phyloP scores from a whole-genome alignment of 1,139 yeast genomes.

The Yamadazyma buinensis region DNA sequence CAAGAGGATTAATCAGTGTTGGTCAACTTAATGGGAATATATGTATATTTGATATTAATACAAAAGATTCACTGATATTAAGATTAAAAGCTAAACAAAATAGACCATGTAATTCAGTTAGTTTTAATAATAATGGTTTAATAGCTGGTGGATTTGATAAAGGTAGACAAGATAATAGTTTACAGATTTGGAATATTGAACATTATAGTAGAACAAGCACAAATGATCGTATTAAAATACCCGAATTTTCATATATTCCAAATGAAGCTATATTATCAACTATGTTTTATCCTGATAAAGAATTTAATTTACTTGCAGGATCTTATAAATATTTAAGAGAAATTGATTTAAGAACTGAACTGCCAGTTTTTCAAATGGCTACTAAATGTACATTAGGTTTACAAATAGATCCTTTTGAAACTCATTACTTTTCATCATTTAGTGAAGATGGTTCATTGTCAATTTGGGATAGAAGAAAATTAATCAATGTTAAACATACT shows the following conservation, averaged over 20 bases:
- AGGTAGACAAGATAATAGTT: conserved; percentile 71
- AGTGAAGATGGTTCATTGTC: conserved; percentile 84
- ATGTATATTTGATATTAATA: conserved; percentile 57
- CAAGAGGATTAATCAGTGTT: conserved; percentile 61
- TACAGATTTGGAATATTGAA: conserved; percentile 80
- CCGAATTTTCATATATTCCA: conserved; percentile 59
- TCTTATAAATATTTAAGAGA: conserved; percentile 76
- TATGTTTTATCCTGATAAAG: conserved; percentile 60
- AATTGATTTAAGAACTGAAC: conserved; percentile 68
- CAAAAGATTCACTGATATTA: conserved; percentile 34
- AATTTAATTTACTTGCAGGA: conserved; percentile 62
- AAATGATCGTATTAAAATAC: conserved; percentile 47
- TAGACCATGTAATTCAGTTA: conserved; percentile 71
- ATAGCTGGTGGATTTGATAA: conserved; percentile 81
- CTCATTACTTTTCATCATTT: conserved; percentile 64
- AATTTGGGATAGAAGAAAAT: conserved; percentile 80
- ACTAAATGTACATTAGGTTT: conserved; percentile 72
- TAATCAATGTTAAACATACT: conserved; percentile 28
- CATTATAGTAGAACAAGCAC: conserved; percentile 43
- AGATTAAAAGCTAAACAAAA: conserved; percentile 62
- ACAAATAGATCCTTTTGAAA: conserved; percentile 61
- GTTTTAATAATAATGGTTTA: conserved; percentile 62
- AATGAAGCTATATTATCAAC: conserved; percentile 75
- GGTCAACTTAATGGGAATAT: conserved; percentile 74
- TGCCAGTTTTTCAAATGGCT: conserved; percentile 70